Conservation (phyloP, 768 basidiomycete genomes). For the Leccinum uliginosum region DNA sequence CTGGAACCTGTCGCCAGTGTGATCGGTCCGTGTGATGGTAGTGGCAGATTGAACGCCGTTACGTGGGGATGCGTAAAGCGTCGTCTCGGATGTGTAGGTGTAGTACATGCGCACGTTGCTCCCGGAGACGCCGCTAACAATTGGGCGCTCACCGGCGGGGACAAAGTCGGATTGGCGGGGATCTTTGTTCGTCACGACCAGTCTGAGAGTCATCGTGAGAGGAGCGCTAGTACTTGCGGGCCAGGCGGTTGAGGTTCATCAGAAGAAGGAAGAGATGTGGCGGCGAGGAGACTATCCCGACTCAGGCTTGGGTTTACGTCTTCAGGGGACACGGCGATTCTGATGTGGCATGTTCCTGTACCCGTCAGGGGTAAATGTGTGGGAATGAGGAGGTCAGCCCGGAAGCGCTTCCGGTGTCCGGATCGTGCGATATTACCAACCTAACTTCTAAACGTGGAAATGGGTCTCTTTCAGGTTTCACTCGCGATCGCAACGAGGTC, state of each 20-base stretch:
- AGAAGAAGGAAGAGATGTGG: not conserved
- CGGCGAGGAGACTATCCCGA: not conserved
- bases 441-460: too few relatives aligned
- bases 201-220: slow-evolving; percentile 17
- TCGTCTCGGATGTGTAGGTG: not conserved
- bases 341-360: too few relatives aligned
- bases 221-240: not conserved
- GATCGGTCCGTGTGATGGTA: slow-evolving; percentile 21
- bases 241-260: not conserved
- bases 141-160: slow-evolving; percentile 1
- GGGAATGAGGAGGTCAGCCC: too few relatives aligned
- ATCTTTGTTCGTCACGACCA: slow-evolving; percentile 22
- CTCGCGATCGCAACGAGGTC: too few relatives aligned
- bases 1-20: slow-evolving; percentile 19
- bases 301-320: not conserved
- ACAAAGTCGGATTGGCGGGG: slow-evolving; percentile 25
- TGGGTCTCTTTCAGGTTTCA: too few relatives aligned
- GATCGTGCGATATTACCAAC: too few relatives aligned
- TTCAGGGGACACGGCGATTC: not conserved
- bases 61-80: not conserved
- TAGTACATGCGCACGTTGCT: slow-evolving; percentile 13
- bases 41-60: slow-evolving; percentile 19
- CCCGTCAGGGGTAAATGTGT: too few relatives aligned
- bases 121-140: not conserved
- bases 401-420: too few relatives aligned